Conservation (phyloP, 139 green algal genomes). For the Chlamydomonas incerta region DNA sequence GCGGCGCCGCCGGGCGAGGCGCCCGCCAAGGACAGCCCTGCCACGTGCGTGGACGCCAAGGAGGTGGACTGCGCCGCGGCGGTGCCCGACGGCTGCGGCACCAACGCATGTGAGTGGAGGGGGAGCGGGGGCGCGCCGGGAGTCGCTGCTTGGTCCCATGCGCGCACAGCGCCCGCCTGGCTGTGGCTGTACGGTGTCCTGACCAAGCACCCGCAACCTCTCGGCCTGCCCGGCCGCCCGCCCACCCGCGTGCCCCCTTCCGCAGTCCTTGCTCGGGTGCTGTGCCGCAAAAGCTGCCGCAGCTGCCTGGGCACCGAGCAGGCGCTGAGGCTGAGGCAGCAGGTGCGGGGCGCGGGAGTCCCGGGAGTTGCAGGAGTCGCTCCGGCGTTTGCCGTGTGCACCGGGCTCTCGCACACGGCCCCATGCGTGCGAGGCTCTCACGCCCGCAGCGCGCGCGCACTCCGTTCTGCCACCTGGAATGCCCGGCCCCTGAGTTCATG, state of each 20-base stretch:
- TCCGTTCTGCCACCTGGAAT: too few species aligned
- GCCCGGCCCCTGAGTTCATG: too few species aligned
- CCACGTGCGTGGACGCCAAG: not conserved
- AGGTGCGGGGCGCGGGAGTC: not conserved
- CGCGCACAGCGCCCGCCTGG: too few species aligned
- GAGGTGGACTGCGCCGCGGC: not conserved
- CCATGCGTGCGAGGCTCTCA: too few species aligned
- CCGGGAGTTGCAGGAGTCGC: too few species aligned
- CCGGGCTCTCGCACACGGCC: too few species aligned
- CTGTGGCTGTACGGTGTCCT: too few species aligned
- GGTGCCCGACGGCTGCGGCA: not conserved
- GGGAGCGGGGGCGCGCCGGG: too few species aligned
- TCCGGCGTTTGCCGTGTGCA: too few species aligned
- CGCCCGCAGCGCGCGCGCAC: too few species aligned
- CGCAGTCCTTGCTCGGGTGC: not conserved
- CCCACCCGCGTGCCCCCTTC: not conserved
- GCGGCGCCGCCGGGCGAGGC: not conserved
- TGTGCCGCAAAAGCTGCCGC: constrained; percentile 1
- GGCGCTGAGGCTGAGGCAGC: not conserved
- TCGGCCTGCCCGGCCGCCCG: not conserved
- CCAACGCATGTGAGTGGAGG: not conserved
- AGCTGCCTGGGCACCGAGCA: not conserved
- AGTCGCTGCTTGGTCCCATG: too few species aligned
- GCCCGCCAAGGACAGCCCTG: not conserved
- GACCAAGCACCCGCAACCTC: not conserved